Conservation (phyloP, 257 asterid species). For the Solanum microdontum region DNA sequence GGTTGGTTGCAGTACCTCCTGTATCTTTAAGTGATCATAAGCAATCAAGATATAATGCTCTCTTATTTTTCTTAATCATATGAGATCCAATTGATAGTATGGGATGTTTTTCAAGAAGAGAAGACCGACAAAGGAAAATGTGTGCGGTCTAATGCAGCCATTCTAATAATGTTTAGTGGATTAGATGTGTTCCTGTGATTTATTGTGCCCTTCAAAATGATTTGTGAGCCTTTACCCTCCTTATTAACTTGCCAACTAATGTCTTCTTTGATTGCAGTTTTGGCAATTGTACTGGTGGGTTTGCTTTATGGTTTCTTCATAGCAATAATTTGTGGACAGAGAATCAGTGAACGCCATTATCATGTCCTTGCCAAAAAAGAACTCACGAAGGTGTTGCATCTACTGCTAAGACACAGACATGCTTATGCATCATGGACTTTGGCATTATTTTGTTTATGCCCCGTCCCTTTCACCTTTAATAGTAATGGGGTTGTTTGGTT, state of each 20-base stretch:
- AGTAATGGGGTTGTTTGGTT: not conserved
- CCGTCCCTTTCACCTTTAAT: not conserved
- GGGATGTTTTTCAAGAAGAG: not conserved
- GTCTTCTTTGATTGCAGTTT: constrained; percentile 35
- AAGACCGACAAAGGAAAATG: not conserved
- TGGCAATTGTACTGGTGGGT: constrained; percentile 93
- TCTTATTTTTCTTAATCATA: not conserved
- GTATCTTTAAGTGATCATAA: not conserved
- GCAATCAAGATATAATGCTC: not conserved
- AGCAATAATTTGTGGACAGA: constrained; percentile 94
- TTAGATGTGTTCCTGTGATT: not conserved
- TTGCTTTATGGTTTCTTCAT: constrained; percentile 97
- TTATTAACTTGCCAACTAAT: not conserved
- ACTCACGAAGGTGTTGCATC: constrained; percentile 63
- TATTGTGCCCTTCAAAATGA: not conserved
- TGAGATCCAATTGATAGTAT: not conserved
- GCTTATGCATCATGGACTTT: not conserved
- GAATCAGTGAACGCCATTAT: constrained; percentile 95
- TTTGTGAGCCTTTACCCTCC: not conserved
- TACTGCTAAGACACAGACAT: constrained; percentile 4
- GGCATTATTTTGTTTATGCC: not conserved
- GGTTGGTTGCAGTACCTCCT: not conserved
- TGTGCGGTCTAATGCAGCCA: not conserved
- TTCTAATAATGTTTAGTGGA: not conserved
- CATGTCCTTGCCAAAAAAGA: constrained; percentile 97